Conservation (phyloP, 2,329 filamentous ascomycete species). For the Penicillium sp. region DNA sequence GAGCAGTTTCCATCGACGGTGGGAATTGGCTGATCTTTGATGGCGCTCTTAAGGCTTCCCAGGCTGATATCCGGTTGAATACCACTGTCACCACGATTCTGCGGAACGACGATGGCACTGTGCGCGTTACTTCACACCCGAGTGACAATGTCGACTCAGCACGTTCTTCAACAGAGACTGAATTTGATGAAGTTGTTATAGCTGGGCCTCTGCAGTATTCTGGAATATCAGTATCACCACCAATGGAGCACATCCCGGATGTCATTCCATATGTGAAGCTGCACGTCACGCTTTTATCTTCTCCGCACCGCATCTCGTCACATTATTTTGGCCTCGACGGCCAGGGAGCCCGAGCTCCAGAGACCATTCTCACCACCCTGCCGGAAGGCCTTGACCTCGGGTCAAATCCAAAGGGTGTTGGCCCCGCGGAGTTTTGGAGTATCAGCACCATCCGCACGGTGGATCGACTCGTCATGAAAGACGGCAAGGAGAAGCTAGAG, state of each 20-base stretch:
- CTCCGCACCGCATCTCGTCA: conserved; percentile 66
- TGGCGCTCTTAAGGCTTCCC: conserved; percentile 66
- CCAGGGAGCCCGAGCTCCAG: conserved; percentile 53
- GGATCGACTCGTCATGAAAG: conserved; percentile 50
- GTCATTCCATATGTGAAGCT: conserved; percentile 78
- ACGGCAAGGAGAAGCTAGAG: conserved; percentile 14
- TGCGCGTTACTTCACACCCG: conserved; percentile 43
- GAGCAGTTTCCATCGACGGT: conserved; percentile 70
- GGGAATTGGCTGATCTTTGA: conserved; percentile 95
- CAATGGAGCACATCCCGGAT: conserved; percentile 56
- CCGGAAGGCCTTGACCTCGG: conserved; percentile 48
- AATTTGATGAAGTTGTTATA: conserved; percentile 76
- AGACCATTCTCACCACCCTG: conserved; percentile 77
- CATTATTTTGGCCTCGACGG: conserved; percentile 65
- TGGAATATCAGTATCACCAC: conserved; percentile 53
- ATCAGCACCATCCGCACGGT: conserved; percentile 68
- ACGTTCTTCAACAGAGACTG: conserved; percentile 15
- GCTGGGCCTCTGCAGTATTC: conserved; percentile 81
- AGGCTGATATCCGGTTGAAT: conserved; percentile 60
- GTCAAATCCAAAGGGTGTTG: conserved; percentile 53
- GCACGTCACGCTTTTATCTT: conserved; percentile 85
- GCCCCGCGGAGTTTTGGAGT: conserved; percentile 76
- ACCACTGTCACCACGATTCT: conserved; percentile 62
- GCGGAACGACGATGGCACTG: conserved; percentile 36
- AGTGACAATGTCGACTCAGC: conserved; percentile 10